phyloP scores from a whole-genome alignment of 768 basidiomycete genomes.

The Harrya chromipes region DNA sequence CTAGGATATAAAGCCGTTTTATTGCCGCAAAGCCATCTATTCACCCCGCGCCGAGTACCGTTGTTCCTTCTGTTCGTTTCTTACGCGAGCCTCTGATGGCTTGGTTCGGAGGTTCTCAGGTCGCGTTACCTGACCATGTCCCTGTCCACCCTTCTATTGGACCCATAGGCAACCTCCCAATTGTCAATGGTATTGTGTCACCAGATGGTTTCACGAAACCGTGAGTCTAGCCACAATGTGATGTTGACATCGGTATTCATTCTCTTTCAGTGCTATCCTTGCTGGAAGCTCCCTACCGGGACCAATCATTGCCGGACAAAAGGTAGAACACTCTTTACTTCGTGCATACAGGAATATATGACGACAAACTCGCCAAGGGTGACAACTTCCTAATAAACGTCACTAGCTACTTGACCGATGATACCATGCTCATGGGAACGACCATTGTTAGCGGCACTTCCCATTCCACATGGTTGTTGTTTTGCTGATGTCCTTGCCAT shows the following conservation, averaged over 20 bases:
- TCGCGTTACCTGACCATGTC: background rate
- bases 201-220: constrained; percentile 39
- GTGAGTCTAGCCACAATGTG: constrained; percentile 7
- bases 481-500: background rate
- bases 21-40: background rate
- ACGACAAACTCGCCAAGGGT: constrained; percentile 2
- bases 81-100: constrained; percentile 1
- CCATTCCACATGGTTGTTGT: background rate
- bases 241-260: background rate
- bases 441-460: constrained; percentile 13
- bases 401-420: constrained; percentile 17
- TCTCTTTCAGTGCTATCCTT: constrained; percentile 29
- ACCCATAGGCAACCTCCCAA: constrained; percentile 24
- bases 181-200: constrained; percentile 12
- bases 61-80: background rate
- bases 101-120: constrained; percentile 2
- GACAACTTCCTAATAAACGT: constrained; percentile 18
- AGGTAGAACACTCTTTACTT: constrained; percentile 15
- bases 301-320: constrained; percentile 37
- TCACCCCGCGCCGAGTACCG: no score
- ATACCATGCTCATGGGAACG: constrained; percentile 17
- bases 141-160: constrained; percentile 10
- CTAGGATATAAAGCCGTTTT: background rate
- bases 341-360: background rate
- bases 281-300: constrained; percentile 40